These are phyloP conservation scores for Daldinia grandis DNA, from an alignment of 495 filamentous ascomycete genomes.

Conservation along the genomic window DNA sequence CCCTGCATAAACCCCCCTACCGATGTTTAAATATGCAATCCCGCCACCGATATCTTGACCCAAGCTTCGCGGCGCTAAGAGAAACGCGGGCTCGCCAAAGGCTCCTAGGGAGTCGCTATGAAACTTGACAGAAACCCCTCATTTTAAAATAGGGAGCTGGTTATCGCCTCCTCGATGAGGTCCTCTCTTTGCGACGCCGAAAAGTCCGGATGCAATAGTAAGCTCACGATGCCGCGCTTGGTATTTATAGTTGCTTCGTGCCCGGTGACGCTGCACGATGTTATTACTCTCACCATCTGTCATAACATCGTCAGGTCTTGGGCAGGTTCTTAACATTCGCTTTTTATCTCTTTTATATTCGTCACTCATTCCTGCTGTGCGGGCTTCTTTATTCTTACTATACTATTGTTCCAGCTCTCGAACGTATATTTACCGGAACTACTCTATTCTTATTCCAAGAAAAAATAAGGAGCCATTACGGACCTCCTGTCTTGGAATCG, in stretches of 20 bases:
- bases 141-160: constrained; percentile 30
- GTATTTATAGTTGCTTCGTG: constrained; percentile 7
- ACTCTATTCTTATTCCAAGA: background rate
- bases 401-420: background rate
- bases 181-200: constrained; percentile 3
- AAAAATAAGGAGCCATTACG: background rate
- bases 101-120: constrained; percentile 32
- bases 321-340: constrained; percentile 11
- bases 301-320: constrained; percentile 11
- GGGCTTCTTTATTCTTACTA: constrained; percentile 25
- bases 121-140: constrained; percentile 39
- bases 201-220: constrained; percentile 6
- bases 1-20: constrained; percentile 3
- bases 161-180: constrained; percentile 8
- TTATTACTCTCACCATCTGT: constrained; percentile 4
- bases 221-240: constrained; percentile 6
- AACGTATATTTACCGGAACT: constrained; percentile 6
- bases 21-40: constrained; percentile 2
- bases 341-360: constrained; percentile 16
- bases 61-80: constrained; percentile 1
- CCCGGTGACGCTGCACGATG: constrained; percentile 4
- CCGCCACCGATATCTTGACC: constrained; percentile 10
- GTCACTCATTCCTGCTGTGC: constrained; percentile 25
- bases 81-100: constrained; percentile 24
- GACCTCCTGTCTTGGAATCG: background rate